Evolutionary conservation across 2,329 filamentous ascomycete species (phyloP).

Genomic region (Cytospora paraplurivora): DNA sequence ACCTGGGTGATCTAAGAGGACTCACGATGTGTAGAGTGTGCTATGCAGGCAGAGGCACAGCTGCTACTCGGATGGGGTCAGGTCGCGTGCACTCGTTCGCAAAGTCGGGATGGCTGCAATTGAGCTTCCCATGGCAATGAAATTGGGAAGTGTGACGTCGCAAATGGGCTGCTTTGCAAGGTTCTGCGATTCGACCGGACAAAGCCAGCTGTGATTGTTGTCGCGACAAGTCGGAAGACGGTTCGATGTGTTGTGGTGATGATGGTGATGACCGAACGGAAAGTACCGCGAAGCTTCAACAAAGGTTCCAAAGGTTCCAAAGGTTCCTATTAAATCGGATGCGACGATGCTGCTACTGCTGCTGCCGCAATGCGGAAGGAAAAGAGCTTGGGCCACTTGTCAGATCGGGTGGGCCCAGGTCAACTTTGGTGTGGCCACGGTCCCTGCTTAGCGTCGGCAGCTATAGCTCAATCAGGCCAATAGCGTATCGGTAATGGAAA

Average conservation of each 20-base stretch:
- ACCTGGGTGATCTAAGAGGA: not conserved
- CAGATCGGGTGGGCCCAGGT: constrained; percentile 2
- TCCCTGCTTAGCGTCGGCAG: constrained; percentile 24
- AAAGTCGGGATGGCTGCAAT: constrained; percentile 18
- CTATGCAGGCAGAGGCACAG: not conserved
- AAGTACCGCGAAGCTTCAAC: no score
- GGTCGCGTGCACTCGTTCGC: constrained; percentile 20
- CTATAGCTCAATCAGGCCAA: constrained; percentile 18
- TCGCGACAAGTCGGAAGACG: not conserved
- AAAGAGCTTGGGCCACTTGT: constrained; percentile 21
- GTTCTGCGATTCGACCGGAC: not conserved
- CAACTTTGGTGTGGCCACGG: not conserved
- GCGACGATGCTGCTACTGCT: not conserved
- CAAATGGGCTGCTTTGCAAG: constrained; percentile 1
- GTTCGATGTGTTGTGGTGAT: constrained; percentile 10
- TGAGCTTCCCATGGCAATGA: constrained; percentile 28
- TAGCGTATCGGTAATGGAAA: not conserved
- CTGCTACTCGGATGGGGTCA: constrained; percentile 7
- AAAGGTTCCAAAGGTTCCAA: no score
- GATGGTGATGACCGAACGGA: not conserved
- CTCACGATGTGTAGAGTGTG: not conserved
- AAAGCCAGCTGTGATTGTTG: not conserved
- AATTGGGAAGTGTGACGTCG: not conserved
- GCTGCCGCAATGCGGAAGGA: not conserved
- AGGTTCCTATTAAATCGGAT: not conserved